These are phyloP conservation scores for Malus hybrid DNA, from an alignment of 331 rosid genomes.

Conservation along the genomic window DNA sequence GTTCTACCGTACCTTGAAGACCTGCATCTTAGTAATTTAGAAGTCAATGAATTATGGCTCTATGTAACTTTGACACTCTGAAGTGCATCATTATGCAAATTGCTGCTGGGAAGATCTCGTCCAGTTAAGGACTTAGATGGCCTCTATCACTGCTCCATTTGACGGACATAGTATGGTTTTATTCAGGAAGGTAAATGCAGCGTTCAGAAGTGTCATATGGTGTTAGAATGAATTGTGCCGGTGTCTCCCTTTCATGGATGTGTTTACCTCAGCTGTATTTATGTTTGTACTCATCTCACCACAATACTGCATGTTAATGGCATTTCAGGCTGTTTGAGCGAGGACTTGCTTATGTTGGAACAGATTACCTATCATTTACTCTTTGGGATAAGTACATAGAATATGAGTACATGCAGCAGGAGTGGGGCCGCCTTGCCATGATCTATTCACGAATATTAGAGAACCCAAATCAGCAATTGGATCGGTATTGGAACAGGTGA, in stretches of 20 bases:
- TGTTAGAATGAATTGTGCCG: conserved; percentile 88
- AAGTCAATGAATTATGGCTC: conserved; percentile 52
- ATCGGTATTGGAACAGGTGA: conserved; percentile 89
- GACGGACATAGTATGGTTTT: conserved; percentile 86
- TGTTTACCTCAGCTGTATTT: conserved; percentile 32
- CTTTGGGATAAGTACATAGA: conserved; percentile 99
- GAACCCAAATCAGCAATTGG: conserved; percentile 93
- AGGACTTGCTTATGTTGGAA: conserved; percentile 91
- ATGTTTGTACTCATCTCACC: conserved; percentile 28
- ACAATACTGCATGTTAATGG: conserved; percentile 16
- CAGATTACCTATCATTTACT: conserved; percentile 89
- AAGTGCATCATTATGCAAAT: conserved; percentile 92
- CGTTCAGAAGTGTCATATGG: conserved; percentile 90
- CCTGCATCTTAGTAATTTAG: conserved; percentile 46
- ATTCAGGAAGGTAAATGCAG: conserved; percentile 99
- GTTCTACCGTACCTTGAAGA: conserved; percentile 28
- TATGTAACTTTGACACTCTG: conserved; percentile 69
- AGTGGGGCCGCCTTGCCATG: conserved; percentile 85
- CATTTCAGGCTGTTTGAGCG: conserved; percentile 94
- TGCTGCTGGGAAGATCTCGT: conserved; percentile 99
- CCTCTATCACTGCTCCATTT: conserved; percentile 96
- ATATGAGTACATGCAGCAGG: conserved; percentile 95
- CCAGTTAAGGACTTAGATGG: conserved; percentile 96
- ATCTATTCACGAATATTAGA: conserved; percentile 85
- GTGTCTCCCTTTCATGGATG: conserved; percentile 54